Evolutionary conservation across 345 rosid genomes (phyloP).

Genomic region (Boechera stricta): DNA sequence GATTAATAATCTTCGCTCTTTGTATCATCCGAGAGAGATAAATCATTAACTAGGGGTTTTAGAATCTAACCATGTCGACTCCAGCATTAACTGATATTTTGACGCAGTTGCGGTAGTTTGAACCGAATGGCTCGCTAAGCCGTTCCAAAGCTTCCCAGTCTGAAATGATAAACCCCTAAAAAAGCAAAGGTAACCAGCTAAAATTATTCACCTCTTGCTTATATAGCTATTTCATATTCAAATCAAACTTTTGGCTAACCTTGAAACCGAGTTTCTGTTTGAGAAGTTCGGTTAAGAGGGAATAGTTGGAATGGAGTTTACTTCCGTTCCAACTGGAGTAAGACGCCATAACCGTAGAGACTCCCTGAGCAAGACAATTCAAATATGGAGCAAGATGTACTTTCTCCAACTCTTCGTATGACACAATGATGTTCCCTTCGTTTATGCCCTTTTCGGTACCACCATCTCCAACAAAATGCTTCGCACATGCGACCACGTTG

Average conservation of each 20-base stretch:
- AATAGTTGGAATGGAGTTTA: conserved; percentile 63
- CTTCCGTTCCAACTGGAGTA: conserved; percentile 87
- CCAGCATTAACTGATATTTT: conserved; percentile 79
- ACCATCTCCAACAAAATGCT: conserved; percentile 94
- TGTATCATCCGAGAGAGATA: neutral
- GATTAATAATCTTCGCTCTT: conserved; percentile 13
- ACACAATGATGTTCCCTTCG: conserved; percentile 70
- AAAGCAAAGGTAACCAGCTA: conserved; percentile 5
- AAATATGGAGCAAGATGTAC: conserved; percentile 74
- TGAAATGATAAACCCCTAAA: conserved; percentile 75
- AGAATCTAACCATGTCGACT: conserved; percentile 71
- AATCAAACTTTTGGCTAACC: conserved; percentile 45
- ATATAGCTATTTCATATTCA: neutral
- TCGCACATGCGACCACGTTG: conserved; percentile 87
- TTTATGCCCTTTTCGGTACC: conserved; percentile 75
- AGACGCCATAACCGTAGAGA: conserved; percentile 82
- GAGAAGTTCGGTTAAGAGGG: conserved; percentile 76
- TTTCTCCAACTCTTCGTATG: conserved; percentile 63
- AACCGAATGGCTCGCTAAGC: conserved; percentile 63
- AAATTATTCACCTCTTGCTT: conserved; percentile 5
- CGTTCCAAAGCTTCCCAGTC: conserved; percentile 86
- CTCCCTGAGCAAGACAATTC: conserved; percentile 68
- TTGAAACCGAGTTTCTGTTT: conserved; percentile 79
- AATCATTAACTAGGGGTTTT: neutral
- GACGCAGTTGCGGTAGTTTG: conserved; percentile 64